These are phyloP conservation scores for Micromonas commoda DNA, from an alignment of 139 green algal species.

Conservation along the genomic window DNA sequence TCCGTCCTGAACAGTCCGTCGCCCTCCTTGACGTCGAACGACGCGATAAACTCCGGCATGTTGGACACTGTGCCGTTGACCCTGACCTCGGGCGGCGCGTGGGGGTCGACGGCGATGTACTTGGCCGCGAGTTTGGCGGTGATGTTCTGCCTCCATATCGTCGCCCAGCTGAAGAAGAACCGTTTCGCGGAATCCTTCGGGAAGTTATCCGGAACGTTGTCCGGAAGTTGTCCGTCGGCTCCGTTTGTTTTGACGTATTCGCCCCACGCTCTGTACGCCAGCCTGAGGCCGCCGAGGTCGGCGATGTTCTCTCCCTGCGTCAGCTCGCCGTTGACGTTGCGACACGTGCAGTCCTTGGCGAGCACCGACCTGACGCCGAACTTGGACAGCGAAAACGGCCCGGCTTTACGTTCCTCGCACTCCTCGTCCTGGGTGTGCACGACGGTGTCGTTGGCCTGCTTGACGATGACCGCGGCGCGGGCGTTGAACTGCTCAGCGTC, in stretches of 20 bases:
- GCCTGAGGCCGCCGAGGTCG: slow-evolving; percentile 18
- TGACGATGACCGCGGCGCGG: slow-evolving; percentile 11
- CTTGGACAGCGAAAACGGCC: not conserved
- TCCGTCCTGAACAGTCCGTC: not conserved
- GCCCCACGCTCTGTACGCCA: slow-evolving; percentile 15
- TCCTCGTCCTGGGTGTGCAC: not conserved
- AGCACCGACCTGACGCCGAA: not conserved
- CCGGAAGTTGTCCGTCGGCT: not conserved
- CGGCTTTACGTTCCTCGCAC: not conserved
- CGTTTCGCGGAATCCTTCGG: not conserved
- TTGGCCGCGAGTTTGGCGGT: not conserved
- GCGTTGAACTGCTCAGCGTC: slow-evolving; percentile 21
- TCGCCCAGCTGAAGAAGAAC: not conserved
- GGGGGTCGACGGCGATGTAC: not conserved
- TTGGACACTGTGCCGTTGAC: not conserved
- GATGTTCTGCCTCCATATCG: slow-evolving; percentile 10
- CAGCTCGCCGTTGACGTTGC: slow-evolving; percentile 23
- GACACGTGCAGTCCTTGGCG: not conserved
- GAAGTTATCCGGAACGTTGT: not conserved
- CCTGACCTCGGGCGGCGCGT: not conserved
- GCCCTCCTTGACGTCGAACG: slow-evolving; percentile 8
- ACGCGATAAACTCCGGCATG: slow-evolving; percentile 2
- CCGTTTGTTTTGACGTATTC: not conserved
- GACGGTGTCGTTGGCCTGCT: slow-evolving; percentile 9
- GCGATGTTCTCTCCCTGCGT: slow-evolving; percentile 33